Evolutionary conservation across 176 grass and related monocot genomes (phyloP), one percentile per base, ranked within the genome.

Genomic region (Luzula sylvatica): DNA sequence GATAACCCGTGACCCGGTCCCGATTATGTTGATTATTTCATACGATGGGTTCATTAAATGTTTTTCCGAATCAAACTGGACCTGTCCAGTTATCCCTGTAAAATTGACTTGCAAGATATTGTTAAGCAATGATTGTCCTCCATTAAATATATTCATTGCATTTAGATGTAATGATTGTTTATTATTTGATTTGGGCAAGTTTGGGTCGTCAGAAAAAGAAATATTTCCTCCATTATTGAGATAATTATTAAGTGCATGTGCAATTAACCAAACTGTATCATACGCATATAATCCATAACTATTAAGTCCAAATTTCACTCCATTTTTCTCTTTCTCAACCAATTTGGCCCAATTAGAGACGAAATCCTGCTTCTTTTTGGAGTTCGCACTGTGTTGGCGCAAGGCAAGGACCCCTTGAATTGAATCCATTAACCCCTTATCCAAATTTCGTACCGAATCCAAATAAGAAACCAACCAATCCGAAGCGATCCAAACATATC

Each of bases 401-500:
- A 95, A 61, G 44, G 73, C 52, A 43, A 95, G 3, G 69, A 85
- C 73, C 58, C 89, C 89, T 78, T 95, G 89, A 70, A 85, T 72
- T 42, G 61, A 53, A 69, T 53, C 43, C 46, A 78, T 44, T 19
- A 70, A 52, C 23, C 64, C 66, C 17, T 23, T 50, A 25, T 53
- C 47, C 13, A 20, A 42, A 64, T 42, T 67, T 23, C 0, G 18
- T n/a, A 35, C 15, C 16, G 89, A 78, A 64, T 95, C 89, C 1
- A 95, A 46, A 16, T 54, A 51, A 38, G 83, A 69, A 38, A 68
- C 56, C 58, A 95, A 81, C 83, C 89, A 95, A 69, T 95, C 89
- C 42, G 83, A 88, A 48, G 73, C 83, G 65, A 95, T 95, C 89
- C 89, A 95, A 50, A 85, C 89, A 58, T 95, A 95, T n/a, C 83